Evolutionary conservation across 805 yeast species (phyloP).

Genomic region (Teunomyces pallodes): DNA sequence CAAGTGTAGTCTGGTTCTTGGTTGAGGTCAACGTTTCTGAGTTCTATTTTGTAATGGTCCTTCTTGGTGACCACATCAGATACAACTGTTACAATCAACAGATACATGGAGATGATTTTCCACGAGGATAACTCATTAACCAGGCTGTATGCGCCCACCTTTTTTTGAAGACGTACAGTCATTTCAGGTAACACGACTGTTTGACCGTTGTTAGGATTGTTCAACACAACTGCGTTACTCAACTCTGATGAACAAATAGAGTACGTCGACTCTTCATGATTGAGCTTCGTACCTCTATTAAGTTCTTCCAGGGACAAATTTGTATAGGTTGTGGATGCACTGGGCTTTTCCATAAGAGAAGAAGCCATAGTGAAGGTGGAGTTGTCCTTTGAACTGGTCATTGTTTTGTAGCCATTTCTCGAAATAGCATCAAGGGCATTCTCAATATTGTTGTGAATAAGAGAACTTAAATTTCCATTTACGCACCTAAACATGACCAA

Average conservation of each 20-base stretch:
- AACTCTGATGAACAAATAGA: conserved; percentile 21
- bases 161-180: conserved; percentile 39
- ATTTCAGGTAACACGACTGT: conserved; percentile 26
- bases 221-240: conserved; percentile 17
- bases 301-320: conserved; percentile 1
- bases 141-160: conserved; percentile 25
- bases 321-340: conserved; percentile 5
- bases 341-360: conserved; percentile 33
- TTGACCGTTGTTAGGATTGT: conserved; percentile 23
- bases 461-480: conserved; percentile 22
- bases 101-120: conserved; percentile 41
- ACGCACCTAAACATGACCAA: conserved; percentile 34
- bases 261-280: conserved; percentile 16
- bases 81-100: conserved; percentile 27
- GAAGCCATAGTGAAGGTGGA: conserved; percentile 32
- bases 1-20: conserved; percentile 22
- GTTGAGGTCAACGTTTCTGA: conserved; percentile 16
- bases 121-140: conserved; percentile 40
- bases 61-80: conserved; percentile 23
- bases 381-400: conserved; percentile 10
- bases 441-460: conserved; percentile 24
- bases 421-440: conserved; percentile 12
- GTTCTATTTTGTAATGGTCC: conserved; percentile 27
- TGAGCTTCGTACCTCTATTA: conserved; percentile 1
- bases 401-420: not conserved